Evolutionary conservation across 331 rosid species (phyloP), one percentile per base, ranked within the genome.

Genomic region (Spiraea crenata): DNA sequence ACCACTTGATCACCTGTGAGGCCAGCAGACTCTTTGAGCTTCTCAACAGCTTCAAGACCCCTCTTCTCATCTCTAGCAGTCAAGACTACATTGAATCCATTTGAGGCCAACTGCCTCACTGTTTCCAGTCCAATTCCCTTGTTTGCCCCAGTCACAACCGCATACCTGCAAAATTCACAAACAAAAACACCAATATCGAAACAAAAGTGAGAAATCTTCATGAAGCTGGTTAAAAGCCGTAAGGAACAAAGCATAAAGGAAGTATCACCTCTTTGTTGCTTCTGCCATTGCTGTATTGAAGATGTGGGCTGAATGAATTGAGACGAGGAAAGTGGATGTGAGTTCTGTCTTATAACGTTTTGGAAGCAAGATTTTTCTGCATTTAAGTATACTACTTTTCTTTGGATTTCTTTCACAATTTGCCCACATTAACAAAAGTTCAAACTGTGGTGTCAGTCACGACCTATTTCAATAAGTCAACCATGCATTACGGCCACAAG

Each of bases 1-100:
- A 82, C 35, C 31, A 88, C 57, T 64, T 61, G 79, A 38, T 49
- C 51, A 34, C 73, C 76, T 11, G 87, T 73, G 19, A 79, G 31
- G 40, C 57, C 64, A 10, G 12, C 64, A 10, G 12, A 50, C 14
- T 59, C 74, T 54, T 55, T 69, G 11, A 60, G 39, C 8, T 76
- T 57, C 7, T 74, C 76, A 63, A 74, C 25, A 55, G 79, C 83
- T 54, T 74, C 65, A 47, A 60, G 57, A 49, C 76, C 83, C 35
- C 39, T 79, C 57, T 56, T 65, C 31, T 69, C 69, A 70, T 69
- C 73, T 62, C 72, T 74, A 5, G 83, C 80, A 20, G 83, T 70
- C 49, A 79, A 57, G 2, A 79, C 55, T 5, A 69, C 76, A 38
- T 16, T 47, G 31, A 47, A 9, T 14, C 70, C 57, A 7, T 47